A percentile compares a stretch with the other conserved stretches of the same genome.
Conservation (phyloP, 2,329 filamentous ascomycete genomes). For the Cadophora luteo-olivacea region DNA sequence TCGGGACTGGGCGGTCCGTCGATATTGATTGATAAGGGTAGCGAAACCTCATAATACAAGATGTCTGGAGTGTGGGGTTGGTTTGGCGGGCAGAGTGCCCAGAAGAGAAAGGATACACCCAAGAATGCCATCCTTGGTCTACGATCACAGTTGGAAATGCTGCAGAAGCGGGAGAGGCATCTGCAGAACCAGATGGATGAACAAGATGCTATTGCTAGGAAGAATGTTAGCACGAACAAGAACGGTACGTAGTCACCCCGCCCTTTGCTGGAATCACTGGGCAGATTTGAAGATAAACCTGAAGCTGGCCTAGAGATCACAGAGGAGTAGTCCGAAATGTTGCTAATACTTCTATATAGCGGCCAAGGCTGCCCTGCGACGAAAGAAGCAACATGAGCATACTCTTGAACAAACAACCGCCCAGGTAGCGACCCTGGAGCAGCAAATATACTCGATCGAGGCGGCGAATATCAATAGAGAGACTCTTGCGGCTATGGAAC, state of each 20-base stretch:
- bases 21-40: slow-evolving; percentile 23
- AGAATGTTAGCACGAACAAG: slow-evolving; percentile 89
- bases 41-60: slow-evolving; percentile 40
- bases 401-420: slow-evolving; percentile 88
- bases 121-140: slow-evolving; percentile 95
- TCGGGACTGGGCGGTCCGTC: slow-evolving; percentile 25
- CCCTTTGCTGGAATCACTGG: not conserved
- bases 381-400: slow-evolving; percentile 94
- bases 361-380: slow-evolving; percentile 86
- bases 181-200: slow-evolving; percentile 91
- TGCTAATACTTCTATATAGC: slow-evolving; percentile 57
- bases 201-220: slow-evolving; percentile 86
- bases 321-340: not conserved
- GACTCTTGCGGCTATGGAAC: slow-evolving; percentile 93
- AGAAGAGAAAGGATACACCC: slow-evolving; percentile 90
- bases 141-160: slow-evolving; percentile 91
- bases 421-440: slow-evolving; percentile 91
- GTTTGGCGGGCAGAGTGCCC: slow-evolving; percentile 84
- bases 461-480: slow-evolving; percentile 98
- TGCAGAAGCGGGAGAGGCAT: slow-evolving; percentile 95
- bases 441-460: slow-evolving; percentile 96
- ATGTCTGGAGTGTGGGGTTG: slow-evolving; percentile 82
- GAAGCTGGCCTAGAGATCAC: slow-evolving; percentile 3
- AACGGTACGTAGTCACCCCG: slow-evolving; percentile 66
- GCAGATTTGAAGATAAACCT: slow-evolving; percentile 3